These are phyloP conservation scores for Spinellus fusiger DNA, from an alignment of 192 early-diverging fungal genomes.

Conservation along the genomic window DNA sequence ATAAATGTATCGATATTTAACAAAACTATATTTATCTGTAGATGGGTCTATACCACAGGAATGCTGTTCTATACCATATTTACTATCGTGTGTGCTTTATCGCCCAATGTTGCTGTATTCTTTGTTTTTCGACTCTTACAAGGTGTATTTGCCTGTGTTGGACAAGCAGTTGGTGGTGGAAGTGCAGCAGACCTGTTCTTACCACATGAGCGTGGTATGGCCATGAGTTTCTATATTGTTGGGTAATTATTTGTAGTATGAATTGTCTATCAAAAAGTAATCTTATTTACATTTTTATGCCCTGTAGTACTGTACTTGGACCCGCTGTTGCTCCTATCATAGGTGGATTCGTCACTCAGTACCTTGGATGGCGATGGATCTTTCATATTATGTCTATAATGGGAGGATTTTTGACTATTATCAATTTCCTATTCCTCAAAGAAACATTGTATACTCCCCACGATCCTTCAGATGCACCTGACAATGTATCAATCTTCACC, in stretches of 20 bases:
- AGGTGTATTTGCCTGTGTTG: conserved; percentile 22
- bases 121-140: conserved; percentile 30
- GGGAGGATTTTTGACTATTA: conserved; percentile 39
- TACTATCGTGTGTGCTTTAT: conserved; percentile 22
- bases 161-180: conserved; percentile 31
- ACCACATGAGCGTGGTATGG: conserved; percentile 25
- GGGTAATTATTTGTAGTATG: conserved; percentile 10
- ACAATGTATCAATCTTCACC: conserved; percentile 3
- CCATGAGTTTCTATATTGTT: conserved; percentile 23
- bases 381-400: conserved; percentile 56
- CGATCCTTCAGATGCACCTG: not conserved
- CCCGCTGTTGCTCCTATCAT: conserved; percentile 31
- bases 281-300: not conserved
- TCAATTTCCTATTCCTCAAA: conserved; percentile 48
- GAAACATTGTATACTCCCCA: conserved; percentile 42
- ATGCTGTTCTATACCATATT: conserved; percentile 20
- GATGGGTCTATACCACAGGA: conserved; percentile 29
- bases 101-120: conserved; percentile 22
- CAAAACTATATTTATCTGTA: not conserved
- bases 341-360: conserved; percentile 33
- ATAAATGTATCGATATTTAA: not conserved
- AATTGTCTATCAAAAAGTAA: not conserved
- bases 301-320: conserved; percentile 28
- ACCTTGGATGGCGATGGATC: conserved; percentile 37
- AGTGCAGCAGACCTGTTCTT: conserved; percentile 32